Percentiles rank a stretch among this genome's conserved stretches.
These are phyloP conservation scores for Setaria italica DNA, from an alignment of 202 grass and related monocot species.

Conservation along the genomic window DNA sequence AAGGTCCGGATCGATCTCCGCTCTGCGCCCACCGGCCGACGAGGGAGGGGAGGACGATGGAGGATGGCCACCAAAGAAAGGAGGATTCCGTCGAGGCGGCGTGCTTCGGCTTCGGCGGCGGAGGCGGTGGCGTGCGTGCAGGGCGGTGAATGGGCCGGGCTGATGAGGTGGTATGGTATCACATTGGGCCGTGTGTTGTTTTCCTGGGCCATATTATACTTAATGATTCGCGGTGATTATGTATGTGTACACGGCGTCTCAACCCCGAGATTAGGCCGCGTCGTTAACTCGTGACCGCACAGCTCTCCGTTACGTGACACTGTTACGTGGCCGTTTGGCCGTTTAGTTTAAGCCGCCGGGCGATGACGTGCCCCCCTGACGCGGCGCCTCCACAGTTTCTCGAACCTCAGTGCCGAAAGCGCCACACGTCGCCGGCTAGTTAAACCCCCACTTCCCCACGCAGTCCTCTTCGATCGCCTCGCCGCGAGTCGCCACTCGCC, in stretches of 20 bases:
- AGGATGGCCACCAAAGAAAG: not conserved
- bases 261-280: not conserved
- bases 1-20: not conserved
- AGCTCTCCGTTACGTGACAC: not conserved
- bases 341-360: not conserved
- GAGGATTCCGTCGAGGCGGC: not conserved
- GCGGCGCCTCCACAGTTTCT: constrained; percentile 12
- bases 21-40: not conserved
- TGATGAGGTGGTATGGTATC: not conserved
- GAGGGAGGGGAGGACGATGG: not conserved
- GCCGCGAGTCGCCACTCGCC: not conserved
- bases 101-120: not conserved
- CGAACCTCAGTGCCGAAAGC: not conserved
- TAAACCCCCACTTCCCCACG: not conserved
- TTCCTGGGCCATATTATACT: too few relatives aligned
- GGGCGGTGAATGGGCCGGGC: not conserved
- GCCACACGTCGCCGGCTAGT: constrained; percentile 35
- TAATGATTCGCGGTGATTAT: too few relatives aligned
- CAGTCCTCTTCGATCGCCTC: not conserved
- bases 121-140: not conserved
- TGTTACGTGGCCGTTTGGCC: constrained; percentile 9
- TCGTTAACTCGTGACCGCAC: constrained; percentile 1
- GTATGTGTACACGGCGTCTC: too few relatives aligned
- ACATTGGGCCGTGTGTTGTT: too few relatives aligned
- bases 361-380: constrained; percentile 33